Percentiles rank a stretch among this genome's conserved stretches.
These are phyloP conservation scores for Fraxinus baroniana DNA, from an alignment of 305 asterid species.

Conservation along the genomic window DNA sequence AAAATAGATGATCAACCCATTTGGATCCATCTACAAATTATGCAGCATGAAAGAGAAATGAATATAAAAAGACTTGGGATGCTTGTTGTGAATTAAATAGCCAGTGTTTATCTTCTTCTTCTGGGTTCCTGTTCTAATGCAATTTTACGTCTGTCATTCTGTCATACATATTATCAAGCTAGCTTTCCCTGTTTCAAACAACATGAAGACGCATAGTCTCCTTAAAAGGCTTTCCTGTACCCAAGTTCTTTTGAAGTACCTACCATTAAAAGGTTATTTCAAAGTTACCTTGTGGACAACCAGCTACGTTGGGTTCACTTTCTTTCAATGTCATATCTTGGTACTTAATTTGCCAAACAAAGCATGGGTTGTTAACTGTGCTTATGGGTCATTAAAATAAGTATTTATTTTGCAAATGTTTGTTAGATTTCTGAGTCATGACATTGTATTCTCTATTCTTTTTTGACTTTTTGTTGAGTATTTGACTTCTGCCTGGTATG, in stretches of 20 bases:
- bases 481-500: background rate
- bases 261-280: background rate
- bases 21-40: background rate
- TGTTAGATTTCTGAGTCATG: background rate
- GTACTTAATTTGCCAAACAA: constrained; percentile 5
- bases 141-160: background rate
- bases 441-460: background rate
- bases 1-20: background rate
- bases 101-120: background rate
- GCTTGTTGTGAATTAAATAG: background rate
- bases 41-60: background rate
- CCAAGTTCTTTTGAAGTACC: background rate
- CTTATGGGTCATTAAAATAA: background rate
- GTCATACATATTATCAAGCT: constrained; percentile 2
- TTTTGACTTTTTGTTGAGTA: constrained; percentile 17
- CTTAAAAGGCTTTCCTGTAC: background rate
- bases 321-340: constrained; percentile 7
- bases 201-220: background rate
- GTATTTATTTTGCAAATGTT: background rate
- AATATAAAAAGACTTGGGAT: background rate
- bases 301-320: background rate
- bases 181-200: constrained; percentile 1
- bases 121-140: background rate
- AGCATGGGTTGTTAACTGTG: background rate
- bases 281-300: background rate